Percentiles rank a stretch among this genome's conserved stretches.
These are phyloP conservation scores for Yamadazyma pseudoaaseri DNA, from an alignment of 1,139 yeast species.

Conservation along the genomic window DNA sequence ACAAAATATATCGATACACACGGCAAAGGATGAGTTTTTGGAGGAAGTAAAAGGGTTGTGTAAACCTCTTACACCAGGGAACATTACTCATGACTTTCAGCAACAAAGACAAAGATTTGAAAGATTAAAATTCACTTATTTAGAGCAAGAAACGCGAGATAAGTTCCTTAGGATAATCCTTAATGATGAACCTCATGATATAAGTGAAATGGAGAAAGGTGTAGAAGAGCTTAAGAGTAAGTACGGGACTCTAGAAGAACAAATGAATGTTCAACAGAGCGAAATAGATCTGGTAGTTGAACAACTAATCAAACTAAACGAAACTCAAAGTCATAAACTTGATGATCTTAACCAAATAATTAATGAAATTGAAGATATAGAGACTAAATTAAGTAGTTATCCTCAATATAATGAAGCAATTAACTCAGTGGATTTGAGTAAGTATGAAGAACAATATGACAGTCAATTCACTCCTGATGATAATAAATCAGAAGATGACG, in stretches of 20 bases:
- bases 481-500: slow-evolving; percentile 4
- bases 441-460: slow-evolving; percentile 2
- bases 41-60: slow-evolving; percentile 9
- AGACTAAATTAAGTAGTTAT: slow-evolving; percentile 4
- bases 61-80: slow-evolving; percentile 20
- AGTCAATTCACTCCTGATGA: slow-evolving; percentile 4
- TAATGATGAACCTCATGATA: slow-evolving; percentile 11
- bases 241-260: slow-evolving; percentile 5
- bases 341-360: slow-evolving; percentile 14
- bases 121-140: slow-evolving; percentile 56
- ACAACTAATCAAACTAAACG: slow-evolving; percentile 19
- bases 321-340: slow-evolving; percentile 14
- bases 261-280: slow-evolving; percentile 18
- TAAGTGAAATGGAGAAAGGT: slow-evolving; percentile 7
- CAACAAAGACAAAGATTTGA: slow-evolving; percentile 42
- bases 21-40: slow-evolving; percentile 14
- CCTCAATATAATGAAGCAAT: slow-evolving; percentile 10
- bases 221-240: slow-evolving; percentile 19
- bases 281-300: slow-evolving; percentile 20
- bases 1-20: slow-evolving; percentile 8
- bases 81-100: slow-evolving; percentile 30
- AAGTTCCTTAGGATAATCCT: slow-evolving; percentile 44
- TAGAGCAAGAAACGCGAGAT: slow-evolving; percentile 69
- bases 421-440: slow-evolving; percentile 8
- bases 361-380: slow-evolving; percentile 14